Conservation (phyloP, 1,284 basidiomycete genomes). For the Grifola frondosa region DNA sequence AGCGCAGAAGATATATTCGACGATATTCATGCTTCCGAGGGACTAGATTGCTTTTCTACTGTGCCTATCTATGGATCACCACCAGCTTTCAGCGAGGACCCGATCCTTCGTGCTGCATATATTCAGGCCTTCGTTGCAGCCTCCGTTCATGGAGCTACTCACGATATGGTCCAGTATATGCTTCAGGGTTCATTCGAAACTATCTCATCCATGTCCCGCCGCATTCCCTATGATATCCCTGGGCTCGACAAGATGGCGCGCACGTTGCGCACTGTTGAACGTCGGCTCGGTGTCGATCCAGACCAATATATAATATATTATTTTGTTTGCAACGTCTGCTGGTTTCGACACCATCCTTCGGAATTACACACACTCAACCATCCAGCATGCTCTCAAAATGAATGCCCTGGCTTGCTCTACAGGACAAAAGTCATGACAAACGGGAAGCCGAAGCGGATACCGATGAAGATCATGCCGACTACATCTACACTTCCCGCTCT, state of each 20-base stretch:
- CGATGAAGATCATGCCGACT: conserved; percentile 11
- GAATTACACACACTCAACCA: neutral
- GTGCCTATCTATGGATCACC: too few species aligned
- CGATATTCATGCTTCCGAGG: too few species aligned
- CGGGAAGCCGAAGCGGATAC: conserved; percentile 3
- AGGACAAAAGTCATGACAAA: neutral
- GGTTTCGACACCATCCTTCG: neutral
- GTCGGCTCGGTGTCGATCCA: conserved; percentile 12
- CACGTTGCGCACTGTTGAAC: conserved; percentile 11
- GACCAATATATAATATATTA: conserved; percentile 11
- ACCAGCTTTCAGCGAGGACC: too few species aligned
- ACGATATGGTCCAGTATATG: too few species aligned
- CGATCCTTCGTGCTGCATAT: too few species aligned
- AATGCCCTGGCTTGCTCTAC: conserved; percentile 4
- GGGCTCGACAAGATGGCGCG: conserved; percentile 11
- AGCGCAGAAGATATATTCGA: too few species aligned
- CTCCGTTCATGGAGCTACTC: too few species aligned
- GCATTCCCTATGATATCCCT: neutral
- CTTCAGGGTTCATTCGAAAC: too few species aligned
- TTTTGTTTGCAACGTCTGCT: conserved; percentile 15
- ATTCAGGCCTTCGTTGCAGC: too few species aligned
- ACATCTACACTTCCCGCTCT: neutral
- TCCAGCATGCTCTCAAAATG: neutral
- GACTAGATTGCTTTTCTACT: too few species aligned
- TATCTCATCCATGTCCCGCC: too few species aligned